Percentiles rank a stretch among this genome's conserved stretches.
These are phyloP conservation scores for Fusarium tricinctum DNA, from an alignment of 2,329 filamentous ascomycete species.

Conservation along the genomic window DNA sequence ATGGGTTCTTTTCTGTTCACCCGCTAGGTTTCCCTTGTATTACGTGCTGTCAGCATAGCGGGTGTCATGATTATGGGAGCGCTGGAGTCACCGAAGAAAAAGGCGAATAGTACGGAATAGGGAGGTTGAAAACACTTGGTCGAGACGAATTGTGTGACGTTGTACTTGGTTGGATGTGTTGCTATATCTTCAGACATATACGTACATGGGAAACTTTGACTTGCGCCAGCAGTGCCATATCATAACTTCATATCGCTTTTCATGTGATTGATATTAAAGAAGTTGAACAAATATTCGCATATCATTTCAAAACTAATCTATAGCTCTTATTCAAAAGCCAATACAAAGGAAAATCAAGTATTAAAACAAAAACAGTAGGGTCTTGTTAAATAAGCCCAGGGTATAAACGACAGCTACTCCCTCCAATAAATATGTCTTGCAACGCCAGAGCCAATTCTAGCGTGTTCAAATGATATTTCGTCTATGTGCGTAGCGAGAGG, in stretches of 20 bases:
- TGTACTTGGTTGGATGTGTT: not conserved
- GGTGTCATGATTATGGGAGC: constrained; percentile 25
- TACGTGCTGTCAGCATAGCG: no score
- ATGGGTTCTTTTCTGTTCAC: no score
- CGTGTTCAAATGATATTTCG: constrained; percentile 18
- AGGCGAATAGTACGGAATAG: constrained; percentile 24
- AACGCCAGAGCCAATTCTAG: constrained; percentile 38
- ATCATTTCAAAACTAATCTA: constrained; percentile 41
- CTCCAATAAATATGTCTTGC: constrained; percentile 24
- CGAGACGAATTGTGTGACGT: not conserved
- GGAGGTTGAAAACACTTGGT: constrained; percentile 6
- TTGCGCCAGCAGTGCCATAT: not conserved
- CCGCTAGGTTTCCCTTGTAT: no score
- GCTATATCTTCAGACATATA: constrained; percentile 10
- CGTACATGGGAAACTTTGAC: not conserved
- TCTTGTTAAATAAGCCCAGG: constrained; percentile 29
- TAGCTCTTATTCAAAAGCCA: constrained; percentile 16
- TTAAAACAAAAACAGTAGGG: constrained; percentile 18
- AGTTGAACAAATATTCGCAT: constrained; percentile 40
- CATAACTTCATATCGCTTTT: no score
- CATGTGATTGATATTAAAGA: no score
- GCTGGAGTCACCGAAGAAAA: constrained; percentile 34
- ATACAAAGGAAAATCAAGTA: constrained; percentile 17
- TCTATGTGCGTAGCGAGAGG: constrained; percentile 28
- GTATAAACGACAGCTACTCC: constrained; percentile 47